Base-by-base conservation (phyloP, 2,329 filamentous ascomycete species). In the Botrytis deweyae region DNA sequence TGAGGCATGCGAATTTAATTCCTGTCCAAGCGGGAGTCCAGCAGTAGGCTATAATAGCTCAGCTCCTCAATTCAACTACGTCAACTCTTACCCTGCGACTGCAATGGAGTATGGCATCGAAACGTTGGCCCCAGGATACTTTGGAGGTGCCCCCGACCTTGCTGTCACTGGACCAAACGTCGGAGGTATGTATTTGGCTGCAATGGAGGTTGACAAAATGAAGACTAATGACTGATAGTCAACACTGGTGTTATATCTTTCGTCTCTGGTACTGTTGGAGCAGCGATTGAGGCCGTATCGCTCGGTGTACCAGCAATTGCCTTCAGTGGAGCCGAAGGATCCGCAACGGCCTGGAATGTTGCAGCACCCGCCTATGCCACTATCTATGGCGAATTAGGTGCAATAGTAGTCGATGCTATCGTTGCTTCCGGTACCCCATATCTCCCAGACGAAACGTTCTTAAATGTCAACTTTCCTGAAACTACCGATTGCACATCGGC, bases 241-340 rank as follows among this genome's bases (percentile, higher is more conserved):
- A 69, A 69, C n/a, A 69, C 66, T 22, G 66, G 66, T 33, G 66
- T 69, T 29, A 69, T 69, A 25, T 58, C 66, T 12, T 42, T 69
- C n/a, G 0, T 58, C 10, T 69, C 66, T 22, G 66, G 66, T 44
- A 69, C 66, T 22, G 66, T 69, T 58, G 66, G 66, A 33, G 66
- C 66, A n/a, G 49, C 66, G 22, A n/a, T 69, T 44, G 66, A 69
- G 25, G 66, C 66, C 10, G 38, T 69, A 25, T 10, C 1, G 10
- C 38, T 58, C 4, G 66, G 66, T n/a, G 22, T 69, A 42, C 66
- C 66, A 16, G 49, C 49, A 16, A 69, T 69, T 42, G 66, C 66
- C 38, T 69, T 69, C n/a, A 69, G 66, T 58, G 66, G 66, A 33
- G 66, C 66, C 10, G 66, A 69, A 33, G 66, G 66, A 58, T 69